A percentile compares a stretch with the other conserved stretches of the same genome.
phyloP scores from a whole-genome alignment of 345 rosid species.

The Euphorbia peplus region DNA sequence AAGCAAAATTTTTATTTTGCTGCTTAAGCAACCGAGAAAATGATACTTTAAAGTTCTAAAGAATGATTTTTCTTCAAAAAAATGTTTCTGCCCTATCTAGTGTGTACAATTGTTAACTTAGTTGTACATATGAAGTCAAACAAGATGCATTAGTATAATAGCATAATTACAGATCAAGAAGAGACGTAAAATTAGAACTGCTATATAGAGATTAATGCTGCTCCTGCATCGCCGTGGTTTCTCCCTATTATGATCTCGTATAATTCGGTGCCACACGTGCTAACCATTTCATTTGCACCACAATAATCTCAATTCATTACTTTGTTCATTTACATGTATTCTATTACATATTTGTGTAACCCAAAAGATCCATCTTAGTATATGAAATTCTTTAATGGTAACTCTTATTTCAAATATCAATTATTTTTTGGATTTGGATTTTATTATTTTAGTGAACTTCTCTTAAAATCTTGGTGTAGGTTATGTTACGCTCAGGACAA shows the following conservation, averaged over 20 bases:
- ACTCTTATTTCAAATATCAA: background rate
- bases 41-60: background rate
- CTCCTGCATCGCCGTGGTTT: background rate
- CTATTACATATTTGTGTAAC: background rate
- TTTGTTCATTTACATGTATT: background rate
- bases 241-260: background rate
- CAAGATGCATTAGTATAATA: background rate
- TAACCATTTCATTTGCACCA: background rate
- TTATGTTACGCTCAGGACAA: constrained; percentile 66
- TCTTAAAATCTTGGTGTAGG: constrained; percentile 41
- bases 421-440: background rate
- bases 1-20: background rate
- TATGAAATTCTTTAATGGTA: background rate
- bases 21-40: background rate
- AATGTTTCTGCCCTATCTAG: background rate
- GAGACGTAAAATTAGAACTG: background rate
- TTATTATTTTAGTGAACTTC: constrained; percentile 8
- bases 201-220: background rate
- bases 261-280: background rate
- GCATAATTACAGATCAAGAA: background rate
- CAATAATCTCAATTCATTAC: background rate
- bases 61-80: background rate
- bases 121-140: background rate
- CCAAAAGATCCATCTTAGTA: background rate
- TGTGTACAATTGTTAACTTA: background rate